A percentile compares a stretch with the other conserved stretches of the same genome.
These are phyloP conservation scores for Gaertneriomyces semiglobifer DNA, from an alignment of 192 early-diverging fungal species.

Conservation along the genomic window DNA sequence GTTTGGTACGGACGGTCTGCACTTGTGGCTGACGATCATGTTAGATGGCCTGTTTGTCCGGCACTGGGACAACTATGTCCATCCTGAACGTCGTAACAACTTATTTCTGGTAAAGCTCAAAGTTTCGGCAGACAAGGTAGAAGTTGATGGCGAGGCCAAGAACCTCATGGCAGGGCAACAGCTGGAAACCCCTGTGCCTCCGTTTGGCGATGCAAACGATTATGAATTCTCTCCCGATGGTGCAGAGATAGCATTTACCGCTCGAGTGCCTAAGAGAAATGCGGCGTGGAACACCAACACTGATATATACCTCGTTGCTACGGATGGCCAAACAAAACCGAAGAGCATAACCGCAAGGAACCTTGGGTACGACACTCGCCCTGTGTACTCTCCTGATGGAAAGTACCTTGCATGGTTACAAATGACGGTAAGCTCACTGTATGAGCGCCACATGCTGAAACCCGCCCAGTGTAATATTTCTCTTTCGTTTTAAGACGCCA, in stretches of 20 bases:
- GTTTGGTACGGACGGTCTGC: neutral
- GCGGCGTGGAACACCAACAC: conserved; percentile 77
- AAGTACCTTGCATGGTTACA: conserved; percentile 67
- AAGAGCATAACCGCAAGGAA: conserved; percentile 44
- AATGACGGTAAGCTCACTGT: conserved; percentile 45
- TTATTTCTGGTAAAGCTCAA: conserved; percentile 31
- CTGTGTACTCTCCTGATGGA: conserved; percentile 65
- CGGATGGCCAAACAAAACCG: conserved; percentile 44
- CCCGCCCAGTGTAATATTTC: neutral
- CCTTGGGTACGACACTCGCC: conserved; percentile 59
- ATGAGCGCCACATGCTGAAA: too few relatives aligned
- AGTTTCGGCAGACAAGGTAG: conserved; percentile 1
- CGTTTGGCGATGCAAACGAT: conserved; percentile 56
- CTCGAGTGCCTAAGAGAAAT: conserved; percentile 59
- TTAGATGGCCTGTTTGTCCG: conserved; percentile 71
- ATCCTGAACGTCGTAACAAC: conserved; percentile 20
- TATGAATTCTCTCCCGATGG: conserved; percentile 69
- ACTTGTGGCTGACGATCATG: neutral
- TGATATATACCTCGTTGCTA: conserved; percentile 63
- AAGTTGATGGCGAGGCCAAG: conserved; percentile 45
- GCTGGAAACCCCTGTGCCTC: conserved; percentile 38
- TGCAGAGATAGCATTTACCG: conserved; percentile 62
- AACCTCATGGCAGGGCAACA: conserved; percentile 52
- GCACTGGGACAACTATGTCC: conserved; percentile 67
- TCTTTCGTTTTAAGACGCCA: conserved; percentile 27